Percentiles rank a stretch among this genome's conserved stretches.
Conservation (phyloP, 768 basidiomycete species). For the Lepiota subincarnata region DNA sequence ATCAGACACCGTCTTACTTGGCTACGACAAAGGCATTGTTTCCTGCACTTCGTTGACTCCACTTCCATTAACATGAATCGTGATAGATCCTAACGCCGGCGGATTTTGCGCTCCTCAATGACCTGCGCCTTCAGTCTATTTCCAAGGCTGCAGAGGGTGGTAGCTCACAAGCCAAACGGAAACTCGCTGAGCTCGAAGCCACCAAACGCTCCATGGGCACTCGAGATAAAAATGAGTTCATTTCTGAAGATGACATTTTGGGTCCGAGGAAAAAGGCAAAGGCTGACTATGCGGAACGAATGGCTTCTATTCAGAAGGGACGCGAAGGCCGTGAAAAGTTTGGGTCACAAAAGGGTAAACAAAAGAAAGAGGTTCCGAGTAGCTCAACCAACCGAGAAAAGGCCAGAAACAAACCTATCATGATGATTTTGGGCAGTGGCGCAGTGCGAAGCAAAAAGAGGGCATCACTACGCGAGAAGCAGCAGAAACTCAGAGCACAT, state of each 20-base stretch:
- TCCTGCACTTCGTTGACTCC: neutral
- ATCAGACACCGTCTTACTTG: conserved; percentile 52
- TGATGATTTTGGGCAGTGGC: conserved; percentile 83
- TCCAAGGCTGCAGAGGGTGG: conserved; percentile 66
- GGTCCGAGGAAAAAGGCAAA: conserved; percentile 93
- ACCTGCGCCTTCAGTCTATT: conserved; percentile 80
- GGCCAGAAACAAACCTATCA: conserved; percentile 89
- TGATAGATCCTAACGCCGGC: conserved; percentile 91
- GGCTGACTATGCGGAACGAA: conserved; percentile 88
- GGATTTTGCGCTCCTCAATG: conserved; percentile 89
- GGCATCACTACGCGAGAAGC: conserved; percentile 76
- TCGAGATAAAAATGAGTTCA: conserved; percentile 51
- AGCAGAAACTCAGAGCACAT: conserved; percentile 71
- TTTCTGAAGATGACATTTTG: conserved; percentile 89
- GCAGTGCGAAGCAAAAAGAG: conserved; percentile 83
- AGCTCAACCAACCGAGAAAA: conserved; percentile 92
- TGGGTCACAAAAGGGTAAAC: conserved; percentile 87
- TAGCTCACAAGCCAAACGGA: conserved; percentile 80
- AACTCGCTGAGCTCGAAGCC: conserved; percentile 77
- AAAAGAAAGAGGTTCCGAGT: conserved; percentile 75
- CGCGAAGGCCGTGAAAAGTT: conserved; percentile 94
- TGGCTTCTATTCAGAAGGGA: conserved; percentile 89
- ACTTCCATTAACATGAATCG: neutral
- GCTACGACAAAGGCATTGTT: conserved; percentile 72
- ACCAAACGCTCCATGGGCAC: conserved; percentile 39